Evolutionary conservation across 495 filamentous ascomycete species (phyloP), one percentile per base, ranked within the genome.

Genomic region (Aspergillus heteromorphus): DNA sequence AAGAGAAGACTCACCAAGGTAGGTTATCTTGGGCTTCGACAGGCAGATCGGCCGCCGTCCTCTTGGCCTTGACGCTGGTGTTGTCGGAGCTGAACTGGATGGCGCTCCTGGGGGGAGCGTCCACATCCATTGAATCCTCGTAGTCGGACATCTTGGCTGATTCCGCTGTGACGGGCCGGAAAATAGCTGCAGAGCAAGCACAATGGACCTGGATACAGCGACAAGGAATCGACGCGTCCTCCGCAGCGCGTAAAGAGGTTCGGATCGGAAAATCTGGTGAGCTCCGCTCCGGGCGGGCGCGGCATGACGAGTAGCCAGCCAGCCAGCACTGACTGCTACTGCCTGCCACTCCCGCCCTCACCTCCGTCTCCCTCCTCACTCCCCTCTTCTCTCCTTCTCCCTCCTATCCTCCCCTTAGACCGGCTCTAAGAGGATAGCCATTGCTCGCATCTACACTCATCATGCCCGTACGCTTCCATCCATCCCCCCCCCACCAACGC

Each of bases 101-200:
- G 20, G 77, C 73, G n/a, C n/a, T n/a, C 53, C 77, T 76, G 45
- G 76, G 70, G 27, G 81, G 77, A 49, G 80, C 85, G 70, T 84
- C 82, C 60, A 85, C 82, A 65, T 97, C 93, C 85, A 93, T 92
- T 54, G 90, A 89, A 72, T 96, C 92, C 58, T 91, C 91, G 66
- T 80, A 87, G 70, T 96, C 92, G 0, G 92, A 96, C 92, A 97
- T 97, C n/a, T n/a, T n/a, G n/a, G n/a, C n/a, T n/a, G n/a, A n/a
- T n/a, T n/a, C n/a, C n/a, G n/a, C n/a, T n/a, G n/a, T n/a, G n/a
- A n/a, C n/a, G n/a, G n/a, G n/a, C n/a, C n/a, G n/a, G n/a, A n/a
- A n/a, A n/a, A n/a, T n/a, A n/a, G n/a, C n/a, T n/a, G n/a, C n/a
- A n/a, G n/a, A n/a, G n/a, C n/a, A n/a, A n/a, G n/a, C n/a, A n/a